Percentiles rank a stretch among this genome's conserved stretches.
Evolutionary conservation across 1,284 basidiomycete species (phyloP).

Genomic region (Athelia psychrophila): DNA sequence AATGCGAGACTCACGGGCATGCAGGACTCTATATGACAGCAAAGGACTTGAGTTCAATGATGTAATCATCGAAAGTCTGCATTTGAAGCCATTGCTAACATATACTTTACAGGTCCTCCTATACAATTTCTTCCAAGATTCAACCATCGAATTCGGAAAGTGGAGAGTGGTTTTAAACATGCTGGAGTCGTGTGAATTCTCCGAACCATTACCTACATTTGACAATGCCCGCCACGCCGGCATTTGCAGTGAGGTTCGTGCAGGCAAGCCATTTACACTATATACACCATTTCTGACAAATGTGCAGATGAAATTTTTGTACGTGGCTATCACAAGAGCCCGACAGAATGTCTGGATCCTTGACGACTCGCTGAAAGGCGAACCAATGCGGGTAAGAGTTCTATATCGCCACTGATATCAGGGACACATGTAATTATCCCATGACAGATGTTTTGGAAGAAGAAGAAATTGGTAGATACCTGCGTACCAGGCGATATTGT

Average conservation of each 20-base stretch:
- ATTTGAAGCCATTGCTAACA: background rate
- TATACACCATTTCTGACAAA: constrained; percentile 2
- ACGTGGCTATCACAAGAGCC: constrained; percentile 70
- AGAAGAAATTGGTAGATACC: constrained; percentile 37
- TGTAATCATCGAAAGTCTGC: constrained; percentile 31
- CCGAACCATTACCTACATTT: constrained; percentile 44
- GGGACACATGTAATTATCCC: background rate
- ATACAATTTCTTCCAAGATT: constrained; percentile 72
- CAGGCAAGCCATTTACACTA: background rate
- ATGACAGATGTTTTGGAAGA: constrained; percentile 46
- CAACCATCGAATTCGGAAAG: constrained; percentile 41
- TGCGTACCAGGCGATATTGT: constrained; percentile 40
- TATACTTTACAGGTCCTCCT: constrained; percentile 56
- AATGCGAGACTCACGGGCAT: background rate
- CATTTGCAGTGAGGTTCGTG: constrained; percentile 55
- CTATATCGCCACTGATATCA: background rate
- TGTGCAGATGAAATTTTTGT: constrained; percentile 60
- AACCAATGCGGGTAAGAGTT: constrained; percentile 52
- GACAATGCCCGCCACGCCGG: constrained; percentile 51
- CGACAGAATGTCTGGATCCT: constrained; percentile 67
- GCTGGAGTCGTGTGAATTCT: constrained; percentile 19
- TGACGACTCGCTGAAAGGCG: constrained; percentile 53
- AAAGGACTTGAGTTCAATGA: constrained; percentile 77
- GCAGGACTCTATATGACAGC: constrained; percentile 69
- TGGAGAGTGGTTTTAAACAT: constrained; percentile 61